Percentiles rank a stretch among this genome's conserved stretches.
These are phyloP conservation scores for Baorangia bicolor DNA, from an alignment of 768 basidiomycete genomes.

Conservation along the genomic window DNA sequence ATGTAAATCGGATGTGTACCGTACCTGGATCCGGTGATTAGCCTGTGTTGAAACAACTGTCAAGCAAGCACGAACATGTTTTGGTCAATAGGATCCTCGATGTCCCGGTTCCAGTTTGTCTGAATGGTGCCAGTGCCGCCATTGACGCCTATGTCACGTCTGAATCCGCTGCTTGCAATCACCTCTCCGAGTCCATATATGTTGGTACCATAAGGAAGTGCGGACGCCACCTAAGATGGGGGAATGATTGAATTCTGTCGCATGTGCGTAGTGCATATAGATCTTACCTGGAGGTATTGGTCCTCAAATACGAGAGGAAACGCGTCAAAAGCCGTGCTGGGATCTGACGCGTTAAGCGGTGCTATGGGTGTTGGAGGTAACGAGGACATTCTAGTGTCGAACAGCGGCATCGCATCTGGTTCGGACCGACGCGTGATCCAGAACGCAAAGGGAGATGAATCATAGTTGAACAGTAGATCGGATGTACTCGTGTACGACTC, in stretches of 20 bases:
- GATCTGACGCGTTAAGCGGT: constrained; percentile 47
- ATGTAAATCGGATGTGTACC: constrained; percentile 68
- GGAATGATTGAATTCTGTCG: background rate
- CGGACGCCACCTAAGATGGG: constrained; percentile 50
- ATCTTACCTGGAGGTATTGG: constrained; percentile 64
- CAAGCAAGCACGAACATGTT: constrained; percentile 46
- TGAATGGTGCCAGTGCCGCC: constrained; percentile 57
- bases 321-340: constrained; percentile 53
- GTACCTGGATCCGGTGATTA: constrained; percentile 42
- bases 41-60: background rate
- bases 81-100: constrained; percentile 59
- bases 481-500: constrained; percentile 39
- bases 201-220: constrained; percentile 63
- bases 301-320: constrained; percentile 76
- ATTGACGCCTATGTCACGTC: constrained; percentile 52
- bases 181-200: constrained; percentile 79
- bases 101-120: constrained; percentile 64
- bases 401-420: constrained; percentile 53
- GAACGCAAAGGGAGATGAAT: constrained; percentile 65
- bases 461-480: constrained; percentile 67
- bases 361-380: constrained; percentile 57
- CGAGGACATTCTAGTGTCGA: constrained; percentile 64
- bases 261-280: background rate
- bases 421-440: constrained; percentile 72
- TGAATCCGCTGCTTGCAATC: constrained; percentile 63